Conservation (phyloP, 768 basidiomycete genomes). For the Phylloporus sp. region DNA sequence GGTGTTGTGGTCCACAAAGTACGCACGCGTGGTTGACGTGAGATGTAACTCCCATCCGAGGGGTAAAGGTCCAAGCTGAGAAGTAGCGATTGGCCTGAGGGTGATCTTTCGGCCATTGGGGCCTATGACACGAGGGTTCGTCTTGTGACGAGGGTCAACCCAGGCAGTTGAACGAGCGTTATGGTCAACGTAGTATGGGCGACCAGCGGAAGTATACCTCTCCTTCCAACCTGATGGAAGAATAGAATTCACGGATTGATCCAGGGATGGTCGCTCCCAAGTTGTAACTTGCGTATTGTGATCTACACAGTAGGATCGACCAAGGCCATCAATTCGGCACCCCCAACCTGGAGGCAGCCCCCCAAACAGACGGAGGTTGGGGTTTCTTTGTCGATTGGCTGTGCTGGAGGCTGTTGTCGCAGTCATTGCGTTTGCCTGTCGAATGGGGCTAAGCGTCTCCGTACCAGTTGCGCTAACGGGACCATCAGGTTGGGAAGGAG, state of each 20-base stretch:
- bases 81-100: constrained; percentile 90
- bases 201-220: constrained; percentile 97
- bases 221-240: constrained; percentile 99
- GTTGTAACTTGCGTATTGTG: constrained; percentile 97
- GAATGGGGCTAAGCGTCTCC: constrained; percentile 14
- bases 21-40: constrained; percentile 94
- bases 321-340: constrained; percentile 93
- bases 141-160: constrained; percentile 97
- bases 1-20: constrained; percentile 99
- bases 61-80: constrained; percentile 93
- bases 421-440: constrained; percentile 17
- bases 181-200: constrained; percentile 99
- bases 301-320: constrained; percentile 96
- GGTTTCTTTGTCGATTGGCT: constrained; percentile 62
- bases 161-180: constrained; percentile 99
- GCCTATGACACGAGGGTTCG: constrained; percentile 95
- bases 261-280: constrained; percentile 89
- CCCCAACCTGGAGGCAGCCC: constrained; percentile 93
- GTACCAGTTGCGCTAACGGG: constrained; percentile 34
- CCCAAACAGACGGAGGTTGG: constrained; percentile 91
- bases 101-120: constrained; percentile 87
- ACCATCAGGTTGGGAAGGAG: constrained; percentile 26
- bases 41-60: constrained; percentile 99
- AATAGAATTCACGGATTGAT: constrained; percentile 65
- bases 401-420: constrained; percentile 37